Percentiles rank a stretch among this genome's conserved stretches.
phyloP scores from a whole-genome alignment of 352 stramenopile species.

The Phytopythium chamaehyphon region DNA sequence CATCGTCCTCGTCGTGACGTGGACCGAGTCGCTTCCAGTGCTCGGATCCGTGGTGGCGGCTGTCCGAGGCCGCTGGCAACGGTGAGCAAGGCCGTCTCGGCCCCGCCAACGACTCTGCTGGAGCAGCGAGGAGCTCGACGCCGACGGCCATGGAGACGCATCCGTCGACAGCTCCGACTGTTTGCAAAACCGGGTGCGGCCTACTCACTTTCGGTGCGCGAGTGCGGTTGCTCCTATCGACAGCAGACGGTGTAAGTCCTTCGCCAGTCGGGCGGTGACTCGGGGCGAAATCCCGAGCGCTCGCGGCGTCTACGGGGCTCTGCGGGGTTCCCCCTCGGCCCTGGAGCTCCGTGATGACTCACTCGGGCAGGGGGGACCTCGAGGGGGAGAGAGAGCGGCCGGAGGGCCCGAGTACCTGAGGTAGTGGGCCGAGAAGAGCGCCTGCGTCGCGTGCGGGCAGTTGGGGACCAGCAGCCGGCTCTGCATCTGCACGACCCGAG shows the following conservation, averaged over 20 bases:
- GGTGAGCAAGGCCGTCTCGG: too few relatives aligned
- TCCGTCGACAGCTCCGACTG: neutral
- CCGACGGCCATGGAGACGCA: too few relatives aligned
- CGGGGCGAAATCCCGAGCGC: neutral
- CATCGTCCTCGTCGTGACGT: neutral
- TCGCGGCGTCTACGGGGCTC: too few relatives aligned
- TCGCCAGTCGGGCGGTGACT: neutral
- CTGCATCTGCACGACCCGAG: neutral
- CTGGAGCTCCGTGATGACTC: neutral
- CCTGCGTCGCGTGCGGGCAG: constrained; percentile 16
- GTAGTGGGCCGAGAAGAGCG: constrained; percentile 12
- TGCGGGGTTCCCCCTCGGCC: too few relatives aligned
- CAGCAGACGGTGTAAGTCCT: too few relatives aligned
- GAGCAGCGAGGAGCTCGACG: too few relatives aligned
- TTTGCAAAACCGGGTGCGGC: neutral
- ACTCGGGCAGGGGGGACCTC: neutral
- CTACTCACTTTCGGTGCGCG: constrained; percentile 36
- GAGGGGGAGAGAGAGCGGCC: neutral
- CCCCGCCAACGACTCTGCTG: too few relatives aligned
- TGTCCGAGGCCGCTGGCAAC: too few relatives aligned
- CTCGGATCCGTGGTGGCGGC: too few relatives aligned
- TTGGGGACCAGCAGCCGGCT: constrained; percentile 26
- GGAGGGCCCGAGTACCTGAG: neutral
- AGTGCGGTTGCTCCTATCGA: constrained; percentile 39
- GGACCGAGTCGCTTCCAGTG: neutral